Evolutionary conservation across 2,329 filamentous ascomycete genomes (phyloP), one percentile per base, ranked within the genome.

Genomic region (Fusarium sp.): DNA sequence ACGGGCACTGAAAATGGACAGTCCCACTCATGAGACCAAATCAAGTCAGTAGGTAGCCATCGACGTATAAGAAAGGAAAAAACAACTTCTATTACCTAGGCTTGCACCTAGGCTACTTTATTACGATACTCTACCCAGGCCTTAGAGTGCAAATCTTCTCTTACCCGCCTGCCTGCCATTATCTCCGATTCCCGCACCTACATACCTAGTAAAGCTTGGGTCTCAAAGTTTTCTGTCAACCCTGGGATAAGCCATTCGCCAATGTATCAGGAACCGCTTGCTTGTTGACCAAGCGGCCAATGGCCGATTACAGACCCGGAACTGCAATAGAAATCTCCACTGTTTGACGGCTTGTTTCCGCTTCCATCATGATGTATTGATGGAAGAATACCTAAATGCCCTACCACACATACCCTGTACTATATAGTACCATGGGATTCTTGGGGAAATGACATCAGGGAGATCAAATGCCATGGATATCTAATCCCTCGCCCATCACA

Each of bases 271-370:
- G 31, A n/a, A 34, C 11, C 7, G 12, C 41, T 16, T 51, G 49
- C 39, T 51, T 55, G 21, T 30, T 51, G 30, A 34, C 26, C 41
- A 65, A 31, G 45, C 53, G 65, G 50, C 41, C 56, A 65, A 67
- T 67, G 41, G 13, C 51, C 18, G 57, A 23, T 43, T 48, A 41
- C 23, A n/a, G 11, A 42, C 16, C 48, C 30, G 43, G 44, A 58
- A 25, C 42, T 23, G 12, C 5, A 43, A 18, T 37, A 2, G 12
- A 1, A 52, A 52, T 14, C 26, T 25, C 28, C 55, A 60, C 46
- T 56, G 64, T 41, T 19, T 44, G 52, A 57, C 62, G 66, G 66
- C 30, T 67, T 56, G 45, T 67, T 69, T 69, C 66, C 66, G 56
- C 66, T 52, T 26, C 42, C 16, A 54, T 42, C 56, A 43, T 49